These are phyloP conservation scores for Coriaria nepalensis DNA, from an alignment of 306 rosid species.

Conservation along the genomic window DNA sequence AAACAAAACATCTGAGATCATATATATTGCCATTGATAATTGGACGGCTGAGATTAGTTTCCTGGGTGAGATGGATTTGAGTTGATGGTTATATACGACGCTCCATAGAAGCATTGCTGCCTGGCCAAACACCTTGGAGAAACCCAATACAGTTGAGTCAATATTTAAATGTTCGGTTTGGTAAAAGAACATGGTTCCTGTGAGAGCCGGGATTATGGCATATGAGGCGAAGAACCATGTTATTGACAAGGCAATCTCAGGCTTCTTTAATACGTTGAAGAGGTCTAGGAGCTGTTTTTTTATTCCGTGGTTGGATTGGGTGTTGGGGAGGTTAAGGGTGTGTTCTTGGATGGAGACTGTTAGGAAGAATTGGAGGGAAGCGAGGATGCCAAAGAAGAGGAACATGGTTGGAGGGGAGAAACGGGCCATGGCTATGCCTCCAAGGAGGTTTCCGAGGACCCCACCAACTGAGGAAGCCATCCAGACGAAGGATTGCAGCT, in stretches of 20 bases:
- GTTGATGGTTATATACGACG: constrained; percentile 36
- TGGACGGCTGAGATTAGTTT: constrained; percentile 62
- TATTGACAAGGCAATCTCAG: constrained; percentile 52
- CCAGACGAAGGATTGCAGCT: constrained; percentile 86
- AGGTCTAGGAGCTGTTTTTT: constrained; percentile 53
- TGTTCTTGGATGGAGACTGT: constrained; percentile 41
- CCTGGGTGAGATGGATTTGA: constrained; percentile 55
- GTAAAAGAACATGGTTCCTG: constrained; percentile 94
- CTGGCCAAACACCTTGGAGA: constrained; percentile 85
- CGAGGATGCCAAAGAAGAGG: constrained; percentile 43
- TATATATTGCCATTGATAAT: constrained; percentile 43
- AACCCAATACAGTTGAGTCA: constrained; percentile 51
- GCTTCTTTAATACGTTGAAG: constrained; percentile 38
- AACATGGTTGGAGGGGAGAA: constrained; percentile 48
- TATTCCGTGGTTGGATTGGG: constrained; percentile 33
- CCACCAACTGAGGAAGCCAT: constrained; percentile 82
- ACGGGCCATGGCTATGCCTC: constrained; percentile 46
- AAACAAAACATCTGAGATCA: constrained; percentile 78
- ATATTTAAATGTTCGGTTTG: constrained; percentile 63
- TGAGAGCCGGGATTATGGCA: constrained; percentile 63
- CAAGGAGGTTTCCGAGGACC: constrained; percentile 69
- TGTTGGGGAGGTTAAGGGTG: constrained; percentile 55
- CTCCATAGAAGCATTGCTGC: constrained; percentile 82
- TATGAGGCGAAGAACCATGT: constrained; percentile 83
- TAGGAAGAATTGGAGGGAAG: constrained; percentile 49